Percentiles rank a stretch among this genome's conserved stretches.
phyloP scores from a whole-genome alignment of 148 eudicot genomes.

The Rhododendron simsii region DNA sequence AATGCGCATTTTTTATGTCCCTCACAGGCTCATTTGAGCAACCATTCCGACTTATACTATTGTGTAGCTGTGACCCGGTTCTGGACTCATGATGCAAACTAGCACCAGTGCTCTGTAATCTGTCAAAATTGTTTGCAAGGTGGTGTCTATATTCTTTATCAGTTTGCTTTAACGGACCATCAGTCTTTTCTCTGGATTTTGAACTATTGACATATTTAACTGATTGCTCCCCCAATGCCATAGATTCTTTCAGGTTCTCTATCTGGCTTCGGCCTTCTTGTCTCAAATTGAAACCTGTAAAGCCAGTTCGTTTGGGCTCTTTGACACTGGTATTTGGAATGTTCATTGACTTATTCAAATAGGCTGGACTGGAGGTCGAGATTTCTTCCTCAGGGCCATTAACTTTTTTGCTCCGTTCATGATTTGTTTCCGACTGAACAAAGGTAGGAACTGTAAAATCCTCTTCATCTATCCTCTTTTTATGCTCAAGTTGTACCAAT shows the following conservation, averaged over 20 bases:
- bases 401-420: slow-evolving; percentile 17
- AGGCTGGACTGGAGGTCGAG: slow-evolving; percentile 19
- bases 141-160: slow-evolving; percentile 15
- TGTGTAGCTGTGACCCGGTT: slow-evolving; percentile 18
- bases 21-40: slow-evolving; percentile 25
- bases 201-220: slow-evolving; percentile 20
- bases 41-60: slow-evolving; percentile 20
- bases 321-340: slow-evolving; percentile 22
- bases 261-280: slow-evolving; percentile 26
- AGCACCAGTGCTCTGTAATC: slow-evolving; percentile 13
- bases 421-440: slow-evolving; percentile 36
- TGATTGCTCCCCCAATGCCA: slow-evolving; percentile 8
- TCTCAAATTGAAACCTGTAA: slow-evolving; percentile 19
- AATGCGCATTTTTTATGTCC: slow-evolving; percentile 8
- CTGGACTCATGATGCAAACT: slow-evolving; percentile 17
- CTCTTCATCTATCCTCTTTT: slow-evolving; percentile 58
- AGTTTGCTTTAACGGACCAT: slow-evolving; percentile 20
- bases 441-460: slow-evolving; percentile 79
- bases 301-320: slow-evolving; percentile 22
- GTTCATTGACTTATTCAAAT: slow-evolving; percentile 12
- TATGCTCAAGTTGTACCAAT: slow-evolving; percentile 23
- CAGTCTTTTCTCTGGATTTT: slow-evolving; percentile 21
- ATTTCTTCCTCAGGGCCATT: slow-evolving; percentile 21
- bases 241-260: slow-evolving; percentile 17
- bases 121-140: slow-evolving; percentile 14